These are phyloP conservation scores for Fusarium staphyleae DNA, from an alignment of 2,329 filamentous ascomycete genomes.

Conservation along the genomic window DNA sequence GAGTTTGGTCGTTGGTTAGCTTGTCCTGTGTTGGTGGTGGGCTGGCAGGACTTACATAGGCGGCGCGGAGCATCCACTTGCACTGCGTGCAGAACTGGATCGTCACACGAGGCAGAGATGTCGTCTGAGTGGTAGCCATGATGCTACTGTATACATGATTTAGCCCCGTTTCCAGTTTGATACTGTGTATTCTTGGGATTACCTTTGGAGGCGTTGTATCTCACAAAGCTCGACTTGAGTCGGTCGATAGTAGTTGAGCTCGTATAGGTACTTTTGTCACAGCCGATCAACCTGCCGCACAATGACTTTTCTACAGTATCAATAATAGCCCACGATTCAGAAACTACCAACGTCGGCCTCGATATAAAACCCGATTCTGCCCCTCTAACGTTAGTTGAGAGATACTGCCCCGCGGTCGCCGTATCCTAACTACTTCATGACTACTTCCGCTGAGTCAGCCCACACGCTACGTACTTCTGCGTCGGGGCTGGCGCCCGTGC, in stretches of 20 bases:
- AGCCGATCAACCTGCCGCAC: too few relatives aligned
- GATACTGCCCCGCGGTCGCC: constrained; percentile 20
- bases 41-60: constrained; percentile 68
- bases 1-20: not conserved
- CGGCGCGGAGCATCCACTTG: constrained; percentile 87
- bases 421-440: not conserved
- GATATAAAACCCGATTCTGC: not conserved
- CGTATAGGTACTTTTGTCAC: too few relatives aligned
- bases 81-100: constrained; percentile 95
- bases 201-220: not conserved
- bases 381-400: constrained; percentile 18
- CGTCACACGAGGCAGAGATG: constrained; percentile 70
- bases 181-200: not conserved
- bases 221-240: not conserved
- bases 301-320: too few relatives aligned
- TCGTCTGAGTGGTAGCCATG: constrained; percentile 22
- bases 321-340: too few relatives aligned
- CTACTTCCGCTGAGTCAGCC: constrained; percentile 9
- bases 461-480: not conserved
- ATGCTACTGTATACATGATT: not conserved
- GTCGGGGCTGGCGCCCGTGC: not conserved
- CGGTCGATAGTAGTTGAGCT: not conserved
- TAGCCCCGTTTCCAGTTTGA: constrained; percentile 7
- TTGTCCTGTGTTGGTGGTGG: not conserved
- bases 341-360: too few relatives aligned